Evolutionary conservation across 2,329 filamentous ascomycete species (phyloP).

Genomic region (Fusarium praegraminearum): DNA sequence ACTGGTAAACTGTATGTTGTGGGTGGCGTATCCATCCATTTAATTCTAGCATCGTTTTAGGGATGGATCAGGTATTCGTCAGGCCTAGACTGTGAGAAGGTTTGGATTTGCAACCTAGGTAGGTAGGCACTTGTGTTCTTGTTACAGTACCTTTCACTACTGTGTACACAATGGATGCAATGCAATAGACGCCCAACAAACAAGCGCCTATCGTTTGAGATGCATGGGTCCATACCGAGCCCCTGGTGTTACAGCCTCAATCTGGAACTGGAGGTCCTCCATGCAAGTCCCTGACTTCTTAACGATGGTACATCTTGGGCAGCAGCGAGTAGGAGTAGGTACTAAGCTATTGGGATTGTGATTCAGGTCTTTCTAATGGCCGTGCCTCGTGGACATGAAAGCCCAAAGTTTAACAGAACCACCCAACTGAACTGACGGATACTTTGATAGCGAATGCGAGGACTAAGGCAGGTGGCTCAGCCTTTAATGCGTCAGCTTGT

Average conservation of each 20-base stretch:
- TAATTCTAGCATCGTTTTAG: slow-evolving; percentile 38
- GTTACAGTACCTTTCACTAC: not conserved
- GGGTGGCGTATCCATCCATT: slow-evolving; percentile 27
- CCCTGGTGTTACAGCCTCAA: slow-evolving; percentile 35
- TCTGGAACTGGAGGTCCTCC: slow-evolving; percentile 18
- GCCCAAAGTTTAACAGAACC: not conserved
- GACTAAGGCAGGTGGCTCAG: slow-evolving; percentile 43
- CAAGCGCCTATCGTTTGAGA: slow-evolving; percentile 21
- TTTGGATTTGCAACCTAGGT: slow-evolving; percentile 9
- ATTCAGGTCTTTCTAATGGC: not conserved
- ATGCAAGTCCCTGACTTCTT: slow-evolving; percentile 32
- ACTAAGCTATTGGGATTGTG: not conserved
- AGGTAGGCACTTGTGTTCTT: slow-evolving; percentile 7
- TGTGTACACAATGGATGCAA: not conserved
- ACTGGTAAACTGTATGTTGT: slow-evolving; percentile 7
- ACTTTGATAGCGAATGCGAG: not conserved
- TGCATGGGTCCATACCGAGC: slow-evolving; percentile 17
- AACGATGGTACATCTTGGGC: not conserved
- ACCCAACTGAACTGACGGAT: not conserved
- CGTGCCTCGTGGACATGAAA: not conserved
- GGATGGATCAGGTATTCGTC: slow-evolving; percentile 41
- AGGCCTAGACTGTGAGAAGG: slow-evolving; percentile 36
- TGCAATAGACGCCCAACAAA: slow-evolving; percentile 40
- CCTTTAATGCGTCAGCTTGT: slow-evolving; percentile 44
- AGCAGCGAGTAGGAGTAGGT: not conserved